Evolutionary conservation across 345 rosid genomes (phyloP).

Genomic region (Excoecaria agallocha): DNA sequence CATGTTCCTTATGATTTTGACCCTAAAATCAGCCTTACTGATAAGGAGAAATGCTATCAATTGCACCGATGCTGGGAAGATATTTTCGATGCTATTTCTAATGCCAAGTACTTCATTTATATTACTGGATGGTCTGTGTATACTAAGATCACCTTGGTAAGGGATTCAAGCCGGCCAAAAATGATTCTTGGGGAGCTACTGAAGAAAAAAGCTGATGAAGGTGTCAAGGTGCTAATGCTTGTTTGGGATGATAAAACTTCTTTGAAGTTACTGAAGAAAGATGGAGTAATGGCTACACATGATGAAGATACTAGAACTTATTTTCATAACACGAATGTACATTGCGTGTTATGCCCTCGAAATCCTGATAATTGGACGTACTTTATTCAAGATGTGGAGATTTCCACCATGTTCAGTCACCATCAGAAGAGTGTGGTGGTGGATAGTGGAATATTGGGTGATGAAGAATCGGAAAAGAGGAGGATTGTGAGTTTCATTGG

Average conservation of each 20-base stretch:
- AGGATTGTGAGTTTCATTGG: constrained; percentile 54
- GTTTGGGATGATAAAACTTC: constrained; percentile 68
- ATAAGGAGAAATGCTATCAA: constrained; percentile 31
- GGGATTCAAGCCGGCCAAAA: constrained; percentile 39
- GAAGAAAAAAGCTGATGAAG: constrained; percentile 48
- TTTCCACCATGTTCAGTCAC: constrained; percentile 50
- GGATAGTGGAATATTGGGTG: constrained; percentile 29
- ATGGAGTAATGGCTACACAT: constrained; percentile 59
- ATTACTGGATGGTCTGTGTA: constrained; percentile 56
- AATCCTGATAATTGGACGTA: constrained; percentile 42
- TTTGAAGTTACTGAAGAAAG: constrained; percentile 39
- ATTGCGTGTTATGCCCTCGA: constrained; percentile 54
- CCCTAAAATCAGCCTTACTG: constrained; percentile 31
- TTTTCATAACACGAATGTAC: constrained; percentile 39
- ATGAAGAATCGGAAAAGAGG: constrained; percentile 27
- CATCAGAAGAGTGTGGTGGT: constrained; percentile 55
- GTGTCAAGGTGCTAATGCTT: constrained; percentile 51
- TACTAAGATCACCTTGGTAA: constrained; percentile 39
- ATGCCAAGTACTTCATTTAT: constrained; percentile 51
- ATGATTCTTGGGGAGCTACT: constrained; percentile 51
- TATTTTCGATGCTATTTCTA: constrained; percentile 43
- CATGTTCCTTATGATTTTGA: constrained; percentile 37
- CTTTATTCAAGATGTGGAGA: constrained; percentile 39
- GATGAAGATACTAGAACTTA: constrained; percentile 51
- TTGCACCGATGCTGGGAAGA: constrained; percentile 52